These are phyloP conservation scores for Colletotrichum spaethianum DNA, from an alignment of 2,329 filamentous ascomycete species.

Conservation along the genomic window DNA sequence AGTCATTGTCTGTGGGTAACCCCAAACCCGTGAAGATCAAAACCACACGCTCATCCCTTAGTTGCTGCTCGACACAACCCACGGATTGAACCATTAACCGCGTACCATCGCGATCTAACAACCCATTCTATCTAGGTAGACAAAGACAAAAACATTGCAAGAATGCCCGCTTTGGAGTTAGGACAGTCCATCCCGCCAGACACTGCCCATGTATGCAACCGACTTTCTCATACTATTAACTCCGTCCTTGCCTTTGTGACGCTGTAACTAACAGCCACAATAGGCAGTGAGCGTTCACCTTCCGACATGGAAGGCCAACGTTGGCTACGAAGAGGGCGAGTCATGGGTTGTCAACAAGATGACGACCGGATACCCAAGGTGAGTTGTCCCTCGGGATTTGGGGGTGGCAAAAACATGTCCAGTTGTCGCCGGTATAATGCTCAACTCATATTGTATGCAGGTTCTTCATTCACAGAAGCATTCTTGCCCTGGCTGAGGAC, in stretches of 20 bases:
- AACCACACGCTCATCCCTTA: background rate
- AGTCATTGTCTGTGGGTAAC: background rate
- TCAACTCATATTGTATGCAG: constrained; percentile 60
- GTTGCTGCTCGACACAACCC: background rate
- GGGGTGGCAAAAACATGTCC: background rate
- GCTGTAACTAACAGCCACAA: background rate
- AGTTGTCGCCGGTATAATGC: background rate
- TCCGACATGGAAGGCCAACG: constrained; percentile 91
- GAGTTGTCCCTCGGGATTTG: constrained; percentile 42
- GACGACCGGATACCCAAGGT: constrained; percentile 93
- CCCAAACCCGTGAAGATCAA: background rate
- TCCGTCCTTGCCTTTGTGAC: background rate
- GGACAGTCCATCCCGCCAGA: constrained; percentile 84
- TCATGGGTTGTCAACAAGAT: constrained; percentile 88
- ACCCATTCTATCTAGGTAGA: background rate
- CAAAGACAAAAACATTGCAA: constrained; percentile 7
- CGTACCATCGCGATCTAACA: background rate
- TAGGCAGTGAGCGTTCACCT: constrained; percentile 97
- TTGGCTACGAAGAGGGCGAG: constrained; percentile 95
- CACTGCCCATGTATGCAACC: constrained; percentile 79
- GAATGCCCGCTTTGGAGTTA: constrained; percentile 66
- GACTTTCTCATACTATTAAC: constrained; percentile 7
- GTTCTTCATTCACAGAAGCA: constrained; percentile 92
- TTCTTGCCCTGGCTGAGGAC: constrained; percentile 79
- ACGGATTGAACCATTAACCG: too few species aligned